Evolutionary conservation across 768 basidiomycete species (phyloP), one percentile per base, ranked within the genome.

Genomic region (Arthromyces matolae): DNA sequence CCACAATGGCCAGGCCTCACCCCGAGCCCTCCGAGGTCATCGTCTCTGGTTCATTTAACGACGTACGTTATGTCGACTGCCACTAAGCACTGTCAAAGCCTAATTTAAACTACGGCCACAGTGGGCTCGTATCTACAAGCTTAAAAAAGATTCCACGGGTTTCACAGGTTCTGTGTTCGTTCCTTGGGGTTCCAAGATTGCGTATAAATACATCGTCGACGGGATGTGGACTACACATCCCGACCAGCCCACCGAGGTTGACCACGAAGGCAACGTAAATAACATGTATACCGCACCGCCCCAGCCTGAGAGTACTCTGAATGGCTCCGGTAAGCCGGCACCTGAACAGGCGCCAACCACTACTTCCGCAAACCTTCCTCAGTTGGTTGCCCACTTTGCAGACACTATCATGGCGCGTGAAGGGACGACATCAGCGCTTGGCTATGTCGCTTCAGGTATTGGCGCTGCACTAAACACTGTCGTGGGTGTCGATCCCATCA

Each of bases 171-270:
- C 64, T 4, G 67, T 78, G 19, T 60, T 66, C 40, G 68, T 89
- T 24, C 83, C 84, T 1, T 88, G 78, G 78, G 78, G 71, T 38
- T 60, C 77, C 41, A 84, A 80, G 57, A 68, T 87, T 47, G 58
- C 69, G 6, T 92, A 86, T 79, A 92, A 92, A 66, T 92, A 81
- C 61, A 71, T 90, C 61, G 87, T 91, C 44, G 89, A 92, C 60
- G 83, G 81, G 28, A 57, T 64, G 50, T 91, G 86, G 88, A 56
- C 69, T 39, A 71, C 74, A 38, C 71, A 73, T 38, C 71, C 75
- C 28, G 72, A 73, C 50, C 72, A 73, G 47, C 80, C 83, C 5
- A 80, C 78, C 43, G 85, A 87, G 64, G 60, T 66, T 1, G 87
- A 90, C 57, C 61, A 64, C 8, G 65, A 68, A 18, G 88, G 87